Evolutionary conservation across 331 rosid genomes (phyloP), one percentile per base, ranked within the genome.

Genomic region (Quercus lobata): DNA sequence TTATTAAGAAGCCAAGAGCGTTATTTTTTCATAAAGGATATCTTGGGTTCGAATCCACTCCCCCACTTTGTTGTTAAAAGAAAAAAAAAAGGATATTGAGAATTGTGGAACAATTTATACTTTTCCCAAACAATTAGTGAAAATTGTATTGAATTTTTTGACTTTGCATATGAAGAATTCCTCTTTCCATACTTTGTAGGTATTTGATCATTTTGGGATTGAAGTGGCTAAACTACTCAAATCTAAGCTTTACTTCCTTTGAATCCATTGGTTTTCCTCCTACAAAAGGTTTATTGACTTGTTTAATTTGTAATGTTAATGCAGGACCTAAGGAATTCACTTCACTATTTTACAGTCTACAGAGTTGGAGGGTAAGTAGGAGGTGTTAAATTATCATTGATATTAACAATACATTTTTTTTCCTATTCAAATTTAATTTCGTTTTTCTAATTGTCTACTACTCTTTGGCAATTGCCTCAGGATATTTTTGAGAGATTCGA

Each of bases 301-400:
- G 30, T 37, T 34, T 5, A 76, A 73, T 25, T 76, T 65, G 52
- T 62, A 34, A 71, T 71, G 7, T 21, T 63, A 54, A 74, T 86
- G 85, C 87, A 96, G 98, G 99, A 70, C 98, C 99, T 37, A 93
- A 93, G 92, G 99, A 96, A 80, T 96, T 96, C 82, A 84, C 92
- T 69, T 69, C 96, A 27, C 56, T 96, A 68, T 93, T 96, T 85
- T 93, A 96, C 89, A 89, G 97, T 80, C 99, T 96, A 80, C 99
- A 93, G 87, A 90, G 71, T 87, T 93, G 99, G 99, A 90, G 96
- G 97, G 99, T 96, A 83, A 77, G 80, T 72, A 65, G 46, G 54
- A 44, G 49, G 32, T 73, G 18, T 44, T 30, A 22, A 2, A 21
- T 41, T 57, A 53, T 68, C 54, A 68, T 70, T 44, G 25, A 32